These are phyloP conservation scores for Fusarium lateritium DNA, from an alignment of 2,329 filamentous ascomycete species.

Conservation along the genomic window DNA sequence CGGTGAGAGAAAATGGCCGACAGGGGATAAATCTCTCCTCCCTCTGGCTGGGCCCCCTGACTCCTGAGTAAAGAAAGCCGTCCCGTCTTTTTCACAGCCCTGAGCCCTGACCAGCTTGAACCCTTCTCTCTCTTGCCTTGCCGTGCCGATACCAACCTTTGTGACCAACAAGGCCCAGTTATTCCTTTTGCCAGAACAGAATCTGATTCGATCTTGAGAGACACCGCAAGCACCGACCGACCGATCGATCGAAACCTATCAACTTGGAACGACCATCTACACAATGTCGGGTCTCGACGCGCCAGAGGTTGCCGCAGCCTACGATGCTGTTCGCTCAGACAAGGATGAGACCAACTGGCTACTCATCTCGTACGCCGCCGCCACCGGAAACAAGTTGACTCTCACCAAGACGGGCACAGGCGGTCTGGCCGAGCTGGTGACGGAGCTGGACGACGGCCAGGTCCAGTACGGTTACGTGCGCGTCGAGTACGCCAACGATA, in stretches of 20 bases:
- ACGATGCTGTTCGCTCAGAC: slow-evolving; percentile 77
- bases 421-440: slow-evolving; percentile 71
- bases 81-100: not conserved
- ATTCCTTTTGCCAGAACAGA: slow-evolving; percentile 11
- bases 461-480: slow-evolving; percentile 78
- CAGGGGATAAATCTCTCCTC: not conserved
- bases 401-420: slow-evolving; percentile 72
- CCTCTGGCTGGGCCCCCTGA: slow-evolving; percentile 14
- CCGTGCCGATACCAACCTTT: slow-evolving; percentile 7
- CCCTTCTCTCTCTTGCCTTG: slow-evolving; percentile 11
- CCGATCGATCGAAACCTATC: slow-evolving; percentile 21
- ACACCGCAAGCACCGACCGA: not conserved
- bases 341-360: slow-evolving; percentile 78
- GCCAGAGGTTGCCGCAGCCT: slow-evolving; percentile 74
- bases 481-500: slow-evolving; percentile 79
- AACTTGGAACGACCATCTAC: not conserved
- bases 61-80: slow-evolving; percentile 21
- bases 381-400: slow-evolving; percentile 68
- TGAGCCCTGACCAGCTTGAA: slow-evolving; percentile 32
- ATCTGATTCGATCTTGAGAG: slow-evolving; percentile 32
- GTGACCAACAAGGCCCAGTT: slow-evolving; percentile 31
- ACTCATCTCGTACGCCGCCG: slow-evolving; percentile 72
- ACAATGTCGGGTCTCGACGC: slow-evolving; percentile 69
- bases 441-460: slow-evolving; percentile 69
- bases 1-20: not conserved